Conservation (phyloP, 768 basidiomycete species). For the Antrodiella citrinella region DNA sequence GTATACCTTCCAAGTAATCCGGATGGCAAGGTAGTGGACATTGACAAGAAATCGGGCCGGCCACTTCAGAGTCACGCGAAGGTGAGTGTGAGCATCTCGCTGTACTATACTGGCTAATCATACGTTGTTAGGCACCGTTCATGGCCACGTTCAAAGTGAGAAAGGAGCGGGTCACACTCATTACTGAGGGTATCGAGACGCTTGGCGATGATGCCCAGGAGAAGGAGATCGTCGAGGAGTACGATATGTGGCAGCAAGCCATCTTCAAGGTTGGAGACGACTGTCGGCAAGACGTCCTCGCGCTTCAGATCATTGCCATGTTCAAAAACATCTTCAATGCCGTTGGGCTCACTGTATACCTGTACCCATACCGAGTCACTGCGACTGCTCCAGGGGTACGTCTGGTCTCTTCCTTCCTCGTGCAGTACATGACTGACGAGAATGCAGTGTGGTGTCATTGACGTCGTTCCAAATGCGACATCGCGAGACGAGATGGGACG, state of each 20-base stretch:
- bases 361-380: slow-evolving; percentile 94
- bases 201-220: slow-evolving; percentile 50
- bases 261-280: slow-evolving; percentile 99
- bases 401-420: background rate
- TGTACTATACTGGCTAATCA: slow-evolving; percentile 1
- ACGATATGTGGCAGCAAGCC: slow-evolving; percentile 94
- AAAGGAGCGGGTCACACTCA: slow-evolving; percentile 66
- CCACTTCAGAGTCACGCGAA: slow-evolving; percentile 98
- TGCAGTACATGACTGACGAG: slow-evolving; percentile 3
- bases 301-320: slow-evolving; percentile 96
- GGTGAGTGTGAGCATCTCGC: slow-evolving; percentile 33
- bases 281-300: slow-evolving; percentile 97
- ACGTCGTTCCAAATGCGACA: slow-evolving; percentile 95
- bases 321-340: slow-evolving; percentile 96
- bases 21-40: slow-evolving; percentile 92
- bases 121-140: slow-evolving; percentile 77
- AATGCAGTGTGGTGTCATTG: slow-evolving; percentile 89
- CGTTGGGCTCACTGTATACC: slow-evolving; percentile 82
- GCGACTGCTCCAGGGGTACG: slow-evolving; percentile 93
- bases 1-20: slow-evolving; percentile 98
- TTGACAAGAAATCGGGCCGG: slow-evolving; percentile 93
- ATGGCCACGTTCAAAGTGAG: slow-evolving; percentile 99
- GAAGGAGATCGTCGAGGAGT: slow-evolving; percentile 44
- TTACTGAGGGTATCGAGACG: slow-evolving; percentile 64
- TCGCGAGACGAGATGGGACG: slow-evolving; percentile 99